phyloP scores from a whole-genome alignment of 2,329 filamentous ascomycete genomes.

The Aschersonia sp. region DNA sequence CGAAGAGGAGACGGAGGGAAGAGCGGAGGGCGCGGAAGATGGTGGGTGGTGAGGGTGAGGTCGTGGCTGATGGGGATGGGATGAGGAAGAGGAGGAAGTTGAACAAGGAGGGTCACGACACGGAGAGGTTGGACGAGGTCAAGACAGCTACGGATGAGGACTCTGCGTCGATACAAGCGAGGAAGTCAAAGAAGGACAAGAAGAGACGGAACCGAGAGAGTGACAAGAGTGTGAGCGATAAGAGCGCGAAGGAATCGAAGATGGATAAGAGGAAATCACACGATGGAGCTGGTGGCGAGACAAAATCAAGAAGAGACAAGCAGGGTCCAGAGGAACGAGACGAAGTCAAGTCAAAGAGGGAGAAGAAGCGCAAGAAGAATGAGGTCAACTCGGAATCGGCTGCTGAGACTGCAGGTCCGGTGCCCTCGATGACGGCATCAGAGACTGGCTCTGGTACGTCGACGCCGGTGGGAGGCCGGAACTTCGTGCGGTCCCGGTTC shows the following conservation, averaged over 20 bases:
- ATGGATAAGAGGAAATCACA: too few species aligned
- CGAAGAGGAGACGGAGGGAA: constrained; percentile 34
- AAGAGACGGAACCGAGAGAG: constrained; percentile 6
- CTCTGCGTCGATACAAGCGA: too few species aligned
- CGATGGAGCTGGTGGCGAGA: too few species aligned
- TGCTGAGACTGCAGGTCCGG: constrained; percentile 20
- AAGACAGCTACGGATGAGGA: constrained; percentile 35
- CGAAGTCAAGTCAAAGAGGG: too few species aligned
- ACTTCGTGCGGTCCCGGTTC: constrained; percentile 64
- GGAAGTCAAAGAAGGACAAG: constrained; percentile 15
- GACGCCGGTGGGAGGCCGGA: constrained; percentile 41
- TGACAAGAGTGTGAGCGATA: too few species aligned
- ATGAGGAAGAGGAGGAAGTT: constrained; percentile 15
- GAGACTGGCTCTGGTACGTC: constrained; percentile 24
- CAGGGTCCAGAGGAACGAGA: too few species aligned
- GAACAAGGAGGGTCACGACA: constrained; percentile 21
- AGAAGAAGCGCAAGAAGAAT: too few species aligned
- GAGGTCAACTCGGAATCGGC: constrained; percentile 3
- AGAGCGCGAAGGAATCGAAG: too few species aligned
- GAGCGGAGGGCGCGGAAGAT: constrained; percentile 25
- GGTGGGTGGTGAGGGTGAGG: constrained; percentile 11
- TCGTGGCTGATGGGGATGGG: too few species aligned
- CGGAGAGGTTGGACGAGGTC: constrained; percentile 29
- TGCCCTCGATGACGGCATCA: constrained; percentile 11
- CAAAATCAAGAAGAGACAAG: too few species aligned